phyloP scores from a whole-genome alignment of 2,329 filamentous ascomycete genomes.

The Colletotrichum spaethianum region DNA sequence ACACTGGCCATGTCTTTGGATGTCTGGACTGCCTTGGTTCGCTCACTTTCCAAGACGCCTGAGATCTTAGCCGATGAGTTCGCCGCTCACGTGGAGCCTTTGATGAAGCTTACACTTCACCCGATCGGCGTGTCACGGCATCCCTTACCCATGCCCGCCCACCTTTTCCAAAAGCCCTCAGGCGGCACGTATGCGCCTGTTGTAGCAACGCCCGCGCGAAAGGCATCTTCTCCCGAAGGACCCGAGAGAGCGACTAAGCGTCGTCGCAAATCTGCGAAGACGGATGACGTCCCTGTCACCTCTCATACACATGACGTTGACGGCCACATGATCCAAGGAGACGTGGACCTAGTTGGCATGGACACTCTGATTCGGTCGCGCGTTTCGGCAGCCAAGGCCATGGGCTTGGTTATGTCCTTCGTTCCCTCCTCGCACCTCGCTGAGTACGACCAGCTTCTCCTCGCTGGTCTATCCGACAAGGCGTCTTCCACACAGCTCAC shows the following conservation, averaged over 20 bases:
- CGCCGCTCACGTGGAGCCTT: slow-evolving; percentile 79
- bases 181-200: slow-evolving; percentile 82
- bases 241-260: slow-evolving; percentile 79
- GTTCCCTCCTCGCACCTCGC: slow-evolving; percentile 77
- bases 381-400: slow-evolving; percentile 86
- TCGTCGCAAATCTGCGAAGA: slow-evolving; percentile 87
- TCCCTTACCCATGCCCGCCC: slow-evolving; percentile 91
- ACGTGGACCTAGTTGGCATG: slow-evolving; percentile 92
- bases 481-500: slow-evolving; percentile 90
- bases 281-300: slow-evolving; percentile 75
- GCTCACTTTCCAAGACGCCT: slow-evolving; percentile 75
- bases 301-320: slow-evolving; percentile 94
- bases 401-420: slow-evolving; percentile 85
- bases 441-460: slow-evolving; percentile 74
- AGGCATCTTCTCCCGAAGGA: slow-evolving; percentile 66
- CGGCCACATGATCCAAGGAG: slow-evolving; percentile 97
- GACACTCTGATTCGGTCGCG: slow-evolving; percentile 92
- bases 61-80: slow-evolving; percentile 81
- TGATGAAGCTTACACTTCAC: slow-evolving; percentile 88
- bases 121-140: slow-evolving; percentile 93
- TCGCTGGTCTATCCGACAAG: slow-evolving; percentile 78
- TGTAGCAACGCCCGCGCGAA: slow-evolving; percentile 59
- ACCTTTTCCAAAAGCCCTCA: slow-evolving; percentile 93
- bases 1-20: slow-evolving; percentile 88
- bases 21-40: slow-evolving; percentile 86